Evolutionary conservation across 176 grass and related monocot genomes (phyloP), one percentile per base, ranked within the genome.

Genomic region (Cenchrus purpureus): DNA sequence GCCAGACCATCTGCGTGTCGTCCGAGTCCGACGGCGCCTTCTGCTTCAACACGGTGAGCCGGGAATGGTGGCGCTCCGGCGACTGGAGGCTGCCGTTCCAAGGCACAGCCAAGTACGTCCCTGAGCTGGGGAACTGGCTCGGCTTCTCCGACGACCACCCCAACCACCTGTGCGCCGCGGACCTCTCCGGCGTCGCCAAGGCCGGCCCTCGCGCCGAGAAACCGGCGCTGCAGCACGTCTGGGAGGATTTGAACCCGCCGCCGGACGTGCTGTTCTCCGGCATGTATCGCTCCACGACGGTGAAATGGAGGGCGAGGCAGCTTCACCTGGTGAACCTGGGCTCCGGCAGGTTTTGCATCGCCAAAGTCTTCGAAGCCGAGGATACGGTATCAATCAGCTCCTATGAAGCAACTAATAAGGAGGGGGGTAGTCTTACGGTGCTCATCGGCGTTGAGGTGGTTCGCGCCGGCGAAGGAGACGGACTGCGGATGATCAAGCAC

Each of bases 41-140:
- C 79, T 11, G 12, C 37, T 82, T 82, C 20, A 52, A 71, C 20
- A 59, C 65, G 52, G 65, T 4, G 3, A 68, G 6, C 3, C 1
- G 0, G 0, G 50, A 16, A 14, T 59, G 79, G 66, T 17, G 19
- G 37, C 65, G 0, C 13, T 51, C 7, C 1, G 79, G 79, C 37
- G 12, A 59, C 37, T 82, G 80, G 67, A 3, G 1, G 19, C 53
- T 82, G 52, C 80, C 80, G 2, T 82, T 82, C 66, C 0, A 71
- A 0, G 67, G 53, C 40, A 19, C 8, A 9, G 80, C 40, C 5
- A 40, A 59, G 65, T 1, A 59, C 1, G 14, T 71, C 10, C 66
- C 64, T 0, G 78, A 80, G 78, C 63, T 68, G 3, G 2, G 16
- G 4, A 32, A n/a, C 3, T 81, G 31, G 7, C 1, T 81, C 11